Conservation (phyloP, 352 stramenopile species). For the Globisporangium irregulare region DNA sequence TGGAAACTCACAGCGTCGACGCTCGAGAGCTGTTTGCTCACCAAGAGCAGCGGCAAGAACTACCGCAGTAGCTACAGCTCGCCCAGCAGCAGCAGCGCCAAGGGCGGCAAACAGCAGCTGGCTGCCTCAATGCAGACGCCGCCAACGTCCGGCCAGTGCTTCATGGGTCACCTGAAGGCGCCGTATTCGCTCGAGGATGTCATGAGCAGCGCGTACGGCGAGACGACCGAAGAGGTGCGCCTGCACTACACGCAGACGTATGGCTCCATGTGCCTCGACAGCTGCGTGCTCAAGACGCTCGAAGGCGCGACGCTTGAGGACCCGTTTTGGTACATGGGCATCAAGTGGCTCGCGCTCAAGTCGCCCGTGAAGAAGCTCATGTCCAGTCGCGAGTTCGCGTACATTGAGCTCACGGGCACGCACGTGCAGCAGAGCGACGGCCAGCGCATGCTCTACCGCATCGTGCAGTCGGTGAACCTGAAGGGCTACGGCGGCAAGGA, state of each 20-base stretch:
- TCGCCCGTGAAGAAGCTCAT: slow-evolving; percentile 61
- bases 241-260: slow-evolving; percentile 34
- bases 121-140: slow-evolving; percentile 3
- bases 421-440: slow-evolving; percentile 40
- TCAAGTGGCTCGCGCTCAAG: slow-evolving; percentile 73
- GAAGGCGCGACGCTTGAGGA: slow-evolving; percentile 59
- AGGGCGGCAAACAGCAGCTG: not conserved
- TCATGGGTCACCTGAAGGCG: slow-evolving; percentile 56
- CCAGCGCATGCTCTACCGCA: slow-evolving; percentile 58
- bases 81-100: not conserved
- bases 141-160: slow-evolving; percentile 32
- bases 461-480: slow-evolving; percentile 61
- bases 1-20: slow-evolving; percentile 55
- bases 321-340: slow-evolving; percentile 71
- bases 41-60: slow-evolving; percentile 32
- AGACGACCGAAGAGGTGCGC: slow-evolving; percentile 54
- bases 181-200: slow-evolving; percentile 68
- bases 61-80: not conserved
- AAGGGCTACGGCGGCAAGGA: slow-evolving; percentile 54
- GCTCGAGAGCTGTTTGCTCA: slow-evolving; percentile 50
- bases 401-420: slow-evolving; percentile 64
- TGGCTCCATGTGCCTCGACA: slow-evolving; percentile 55
- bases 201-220: slow-evolving; percentile 56
- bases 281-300: slow-evolving; percentile 58
- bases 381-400: slow-evolving; percentile 64